Conservation (phyloP, 2,329 filamentous ascomycete species). For the Fusarium tjaetaba region DNA sequence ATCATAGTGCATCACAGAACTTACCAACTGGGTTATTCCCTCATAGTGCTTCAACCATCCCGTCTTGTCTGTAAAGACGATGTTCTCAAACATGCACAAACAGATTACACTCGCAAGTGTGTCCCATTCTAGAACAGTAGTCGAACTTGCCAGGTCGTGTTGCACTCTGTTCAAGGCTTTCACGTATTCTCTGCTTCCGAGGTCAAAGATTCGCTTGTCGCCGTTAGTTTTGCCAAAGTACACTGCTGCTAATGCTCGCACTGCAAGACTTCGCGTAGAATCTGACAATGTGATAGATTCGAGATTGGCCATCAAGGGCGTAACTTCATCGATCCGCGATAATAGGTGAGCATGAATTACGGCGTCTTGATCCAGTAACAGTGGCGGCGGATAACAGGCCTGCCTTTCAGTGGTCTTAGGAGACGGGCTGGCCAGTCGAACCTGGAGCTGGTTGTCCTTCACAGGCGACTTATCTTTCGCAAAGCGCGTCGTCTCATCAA, state of each 20-base stretch:
- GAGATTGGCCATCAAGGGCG: conserved; percentile 1
- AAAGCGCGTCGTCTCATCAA: conserved; percentile 13
- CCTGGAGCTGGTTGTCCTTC: background rate
- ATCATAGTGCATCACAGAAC: fast-evolving
- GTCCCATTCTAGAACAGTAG: conserved; percentile 2
- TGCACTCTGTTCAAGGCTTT: background rate
- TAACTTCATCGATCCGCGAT: conserved; percentile 5
- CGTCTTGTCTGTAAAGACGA: conserved; percentile 13
- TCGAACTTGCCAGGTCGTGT: background rate
- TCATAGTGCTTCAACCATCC: conserved; percentile 20
- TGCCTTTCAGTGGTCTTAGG: background rate
- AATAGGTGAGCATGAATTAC: conserved; percentile 8
- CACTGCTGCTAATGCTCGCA: conserved; percentile 8
- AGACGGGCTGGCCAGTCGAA: fast-evolving
- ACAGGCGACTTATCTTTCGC: background rate
- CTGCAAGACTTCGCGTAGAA: background rate
- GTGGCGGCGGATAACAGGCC: fast-evolving
- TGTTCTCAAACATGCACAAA: conserved; percentile 13
- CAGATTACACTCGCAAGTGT: conserved; percentile 22
- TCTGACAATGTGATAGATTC: background rate
- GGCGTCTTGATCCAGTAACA: background rate
- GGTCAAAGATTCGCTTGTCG: background rate
- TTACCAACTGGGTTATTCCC: conserved; percentile 6
- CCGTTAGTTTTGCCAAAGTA: conserved; percentile 18
- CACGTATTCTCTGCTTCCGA: background rate